These are phyloP conservation scores for Cutaneotrichosporon dermatis DNA, from an alignment of 1,284 basidiomycete genomes.

Conservation along the genomic window DNA sequence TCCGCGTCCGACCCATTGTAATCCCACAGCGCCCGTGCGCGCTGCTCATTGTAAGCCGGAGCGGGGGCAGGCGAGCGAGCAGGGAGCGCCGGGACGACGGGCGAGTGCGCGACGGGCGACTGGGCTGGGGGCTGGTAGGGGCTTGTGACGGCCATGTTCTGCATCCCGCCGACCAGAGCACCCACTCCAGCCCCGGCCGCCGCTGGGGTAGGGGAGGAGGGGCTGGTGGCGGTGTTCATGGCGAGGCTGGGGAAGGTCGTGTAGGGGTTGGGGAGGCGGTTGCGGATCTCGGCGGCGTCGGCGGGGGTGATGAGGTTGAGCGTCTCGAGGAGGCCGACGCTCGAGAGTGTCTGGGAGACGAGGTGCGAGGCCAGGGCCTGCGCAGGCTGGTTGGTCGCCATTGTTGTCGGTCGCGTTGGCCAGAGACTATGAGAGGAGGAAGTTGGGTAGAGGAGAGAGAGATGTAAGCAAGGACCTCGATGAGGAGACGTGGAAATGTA, in stretches of 20 bases:
- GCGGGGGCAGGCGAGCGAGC: background rate
- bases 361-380: conserved; percentile 40
- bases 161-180: background rate
- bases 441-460: too few relatives aligned
- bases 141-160: conserved; percentile 1
- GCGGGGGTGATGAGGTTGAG: conserved; percentile 29
- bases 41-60: background rate
- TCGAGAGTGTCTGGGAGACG: conserved; percentile 40
- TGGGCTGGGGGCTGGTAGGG: background rate
- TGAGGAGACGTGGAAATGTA: too few relatives aligned
- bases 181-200: background rate
- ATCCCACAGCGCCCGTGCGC: conserved; percentile 44
- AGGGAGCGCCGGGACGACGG: background rate
- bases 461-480: background rate
- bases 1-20: conserved; percentile 39
- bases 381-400: conserved; percentile 14
- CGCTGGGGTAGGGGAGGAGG: background rate
- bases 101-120: background rate
- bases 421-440: background rate
- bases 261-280: conserved; percentile 31
- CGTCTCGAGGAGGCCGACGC: conserved; percentile 36
- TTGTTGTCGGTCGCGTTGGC: background rate
- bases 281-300: conserved; percentile 37
- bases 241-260: conserved; percentile 22
- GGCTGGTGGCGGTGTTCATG: conserved; percentile 1